These are phyloP conservation scores for Entrophospora sp. DNA, from an alignment of 192 early-diverging fungal species.

Conservation along the genomic window DNA sequence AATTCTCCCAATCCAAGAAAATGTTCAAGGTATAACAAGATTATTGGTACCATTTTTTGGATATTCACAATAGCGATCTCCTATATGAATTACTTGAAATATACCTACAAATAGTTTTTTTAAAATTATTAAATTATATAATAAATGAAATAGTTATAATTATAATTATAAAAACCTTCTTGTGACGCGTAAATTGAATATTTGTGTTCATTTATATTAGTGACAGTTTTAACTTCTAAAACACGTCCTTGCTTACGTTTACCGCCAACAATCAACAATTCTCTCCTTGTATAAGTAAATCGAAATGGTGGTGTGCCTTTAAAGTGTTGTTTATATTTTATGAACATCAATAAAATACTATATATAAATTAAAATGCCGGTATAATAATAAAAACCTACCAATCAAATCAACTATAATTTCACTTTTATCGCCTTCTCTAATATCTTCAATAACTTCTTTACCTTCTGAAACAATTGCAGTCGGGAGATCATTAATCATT, in stretches of 20 bases:
- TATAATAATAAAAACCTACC: too few species aligned
- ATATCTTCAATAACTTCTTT: slow-evolving; percentile 37
- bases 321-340: neutral
- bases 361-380: too few species aligned
- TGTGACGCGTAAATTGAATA: slow-evolving; percentile 32
- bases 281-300: slow-evolving; percentile 35
- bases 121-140: neutral
- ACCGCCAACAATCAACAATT: slow-evolving; percentile 26
- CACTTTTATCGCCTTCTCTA: slow-evolving; percentile 34
- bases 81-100: slow-evolving; percentile 17
- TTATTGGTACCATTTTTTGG: neutral
- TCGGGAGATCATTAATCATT: slow-evolving; percentile 31
- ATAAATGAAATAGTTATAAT: neutral
- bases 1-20: too few species aligned
- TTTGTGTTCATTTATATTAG: slow-evolving; percentile 24
- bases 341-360: too few species aligned
- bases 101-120: neutral
- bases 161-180: slow-evolving; percentile 22
- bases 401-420: slow-evolving; percentile 35
- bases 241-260: slow-evolving; percentile 24
- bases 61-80: slow-evolving; percentile 19
- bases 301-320: slow-evolving; percentile 33
- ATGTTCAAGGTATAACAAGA: too few species aligned
- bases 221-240: slow-evolving; percentile 30
- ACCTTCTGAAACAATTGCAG: slow-evolving; percentile 30